Percentiles rank a stretch among this genome's conserved stretches.
Evolutionary conservation across 306 rosid genomes (phyloP).

Genomic region (Fragaria nilgerrensis): DNA sequence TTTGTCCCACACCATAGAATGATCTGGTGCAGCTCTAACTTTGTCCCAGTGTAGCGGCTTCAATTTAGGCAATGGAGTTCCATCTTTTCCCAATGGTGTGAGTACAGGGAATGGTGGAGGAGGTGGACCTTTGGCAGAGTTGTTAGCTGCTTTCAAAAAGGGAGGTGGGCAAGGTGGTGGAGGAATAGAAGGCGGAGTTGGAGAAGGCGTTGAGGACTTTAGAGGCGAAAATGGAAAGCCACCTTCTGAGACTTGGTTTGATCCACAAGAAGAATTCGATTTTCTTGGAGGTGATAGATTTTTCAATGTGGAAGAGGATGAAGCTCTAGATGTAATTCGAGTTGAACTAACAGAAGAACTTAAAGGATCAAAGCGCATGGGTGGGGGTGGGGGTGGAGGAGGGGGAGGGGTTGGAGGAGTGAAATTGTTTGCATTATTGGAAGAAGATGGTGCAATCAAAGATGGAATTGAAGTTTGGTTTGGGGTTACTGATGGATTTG

Average conservation of each 20-base stretch:
- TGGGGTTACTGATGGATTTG: slow-evolving; percentile 24
- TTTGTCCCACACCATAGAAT: slow-evolving; percentile 95
- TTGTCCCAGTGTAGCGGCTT: slow-evolving; percentile 99
- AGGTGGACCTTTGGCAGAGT: slow-evolving; percentile 54
- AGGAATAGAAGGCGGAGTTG: slow-evolving; percentile 50
- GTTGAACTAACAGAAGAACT: slow-evolving; percentile 45
- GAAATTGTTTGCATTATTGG: slow-evolving; percentile 27
- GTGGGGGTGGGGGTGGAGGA: slow-evolving; percentile 24
- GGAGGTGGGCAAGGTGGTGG: slow-evolving; percentile 91
- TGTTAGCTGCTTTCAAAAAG: slow-evolving; percentile 29
- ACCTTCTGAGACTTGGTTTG: slow-evolving; percentile 37
- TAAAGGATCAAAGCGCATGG: slow-evolving; percentile 34
- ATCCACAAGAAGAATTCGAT: slow-evolving; percentile 40
- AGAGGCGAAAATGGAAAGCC: slow-evolving; percentile 35
- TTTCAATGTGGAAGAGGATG: slow-evolving; percentile 47
- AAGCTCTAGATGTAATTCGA: slow-evolving; percentile 47
- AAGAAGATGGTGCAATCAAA: slow-evolving; percentile 16
- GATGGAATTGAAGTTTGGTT: slow-evolving; percentile 30
- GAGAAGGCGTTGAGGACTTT: slow-evolving; percentile 23
- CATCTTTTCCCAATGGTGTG: slow-evolving; percentile 76
- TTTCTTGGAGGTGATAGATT: slow-evolving; percentile 51
- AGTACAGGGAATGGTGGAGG: slow-evolving; percentile 77
- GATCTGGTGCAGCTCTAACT: slow-evolving; percentile 91
- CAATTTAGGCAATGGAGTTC: slow-evolving; percentile 69
- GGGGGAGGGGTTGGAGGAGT: slow-evolving; percentile 49